Evolutionary conservation across 495 filamentous ascomycete species (phyloP), one percentile per base, ranked within the genome.

Genomic region (Aspergillus haitiensis): DNA sequence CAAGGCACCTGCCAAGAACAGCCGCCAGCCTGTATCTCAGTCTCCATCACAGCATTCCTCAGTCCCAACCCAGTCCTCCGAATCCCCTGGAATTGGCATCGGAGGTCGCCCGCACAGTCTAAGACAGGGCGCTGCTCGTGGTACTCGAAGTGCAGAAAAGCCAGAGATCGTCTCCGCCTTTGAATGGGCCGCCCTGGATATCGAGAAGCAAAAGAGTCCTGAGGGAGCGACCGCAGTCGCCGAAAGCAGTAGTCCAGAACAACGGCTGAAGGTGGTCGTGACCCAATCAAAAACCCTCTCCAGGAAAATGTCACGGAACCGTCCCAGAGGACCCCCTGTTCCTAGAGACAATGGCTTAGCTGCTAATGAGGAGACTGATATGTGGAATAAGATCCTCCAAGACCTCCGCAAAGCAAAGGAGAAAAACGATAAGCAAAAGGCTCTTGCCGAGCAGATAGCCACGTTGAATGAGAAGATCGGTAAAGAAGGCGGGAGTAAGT

Each of bases 381-480:
- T 88, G 68, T 88, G 85, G 85, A 84, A 79, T 55, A 78, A 82
- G 58, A 84, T 88, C 48, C 75, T 81, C 32, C 81, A 78, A 45
- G 83, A 86, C 62, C 71, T 84, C 32, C 75, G 75, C 54, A 78
- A 78, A 62, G 83, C 81, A 32, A 85, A 85, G 67, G 84, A 88
- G 62, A 84, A 86, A 56, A 81, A 86, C 59, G 79, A 81, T 57
- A 83, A 84, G 60, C 74, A 79, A 49, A 75, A 74, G 36, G 72
- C 68, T 7, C 55, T 85, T 35, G 75, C 75, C 0, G 71, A 78
- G 45, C 78, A 83, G 55, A 87, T 88, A 56, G 70, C 82, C 12
- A 73, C 81, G 3, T 62, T 84, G 55, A 81, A 84, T 57, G 76
- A 75, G 46, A 77, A 74, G 66, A 74, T 79, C 56, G 71, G 78